Conservation (phyloP, 148 eudicot genomes). For the Hydrangea macrophylla region DNA sequence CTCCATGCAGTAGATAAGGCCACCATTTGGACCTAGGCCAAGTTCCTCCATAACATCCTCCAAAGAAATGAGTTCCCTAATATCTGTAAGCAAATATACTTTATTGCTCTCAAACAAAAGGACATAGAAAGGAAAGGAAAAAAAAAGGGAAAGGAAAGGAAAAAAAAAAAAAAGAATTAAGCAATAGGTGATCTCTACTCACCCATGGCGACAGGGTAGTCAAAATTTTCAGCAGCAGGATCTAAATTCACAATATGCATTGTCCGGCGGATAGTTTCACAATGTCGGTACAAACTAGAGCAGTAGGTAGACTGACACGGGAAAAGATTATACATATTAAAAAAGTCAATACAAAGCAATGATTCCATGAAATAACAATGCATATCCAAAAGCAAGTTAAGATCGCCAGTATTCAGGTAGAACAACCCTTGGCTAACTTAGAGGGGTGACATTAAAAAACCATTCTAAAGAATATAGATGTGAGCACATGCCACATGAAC, state of each 20-base stretch:
- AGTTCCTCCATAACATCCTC: slow-evolving; percentile 98
- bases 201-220: slow-evolving; percentile 91
- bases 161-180: background rate
- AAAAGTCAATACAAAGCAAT: background rate
- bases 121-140: background rate
- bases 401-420: background rate
- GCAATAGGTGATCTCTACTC: slow-evolving; percentile 5
- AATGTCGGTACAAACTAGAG: slow-evolving; percentile 74
- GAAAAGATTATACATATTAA: background rate
- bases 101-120: background rate
- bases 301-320: slow-evolving; percentile 78
- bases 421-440: background rate
- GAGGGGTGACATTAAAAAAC: background rate
- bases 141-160: background rate
- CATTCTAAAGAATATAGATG: background rate
- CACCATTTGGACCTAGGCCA: slow-evolving; percentile 93
- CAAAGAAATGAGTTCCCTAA: slow-evolving; percentile 71
- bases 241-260: slow-evolving; percentile 80
- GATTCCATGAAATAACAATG: background rate
- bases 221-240: slow-evolving; percentile 94
- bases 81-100: slow-evolving; percentile 36
- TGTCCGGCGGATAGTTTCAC: slow-evolving; percentile 62
- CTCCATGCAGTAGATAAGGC: slow-evolving; percentile 94
- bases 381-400: background rate
- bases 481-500: background rate